Evolutionary conservation across 805 yeast genomes (phyloP).

Genomic region (Yarrowia bubula): DNA sequence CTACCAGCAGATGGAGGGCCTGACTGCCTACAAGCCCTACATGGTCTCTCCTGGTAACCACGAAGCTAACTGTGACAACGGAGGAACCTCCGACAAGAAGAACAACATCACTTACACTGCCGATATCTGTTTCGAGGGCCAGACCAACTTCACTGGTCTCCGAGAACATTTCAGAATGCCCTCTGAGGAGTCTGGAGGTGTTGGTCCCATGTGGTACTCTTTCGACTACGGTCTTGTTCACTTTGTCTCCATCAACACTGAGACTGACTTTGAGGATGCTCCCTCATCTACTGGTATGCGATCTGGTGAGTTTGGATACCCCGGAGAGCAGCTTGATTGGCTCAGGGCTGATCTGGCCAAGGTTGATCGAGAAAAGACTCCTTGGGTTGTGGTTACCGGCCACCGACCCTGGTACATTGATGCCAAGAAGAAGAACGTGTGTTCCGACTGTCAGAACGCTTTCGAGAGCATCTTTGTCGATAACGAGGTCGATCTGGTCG

Average conservation of each 20-base stretch:
- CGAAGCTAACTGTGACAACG: conserved; percentile 33
- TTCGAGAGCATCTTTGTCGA: conserved; percentile 33
- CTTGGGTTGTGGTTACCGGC: conserved; percentile 36
- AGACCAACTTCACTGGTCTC: conserved; percentile 38
- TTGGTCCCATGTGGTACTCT: conserved; percentile 39
- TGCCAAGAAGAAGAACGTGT: conserved; percentile 29
- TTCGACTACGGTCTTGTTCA: conserved; percentile 39
- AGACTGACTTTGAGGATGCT: conserved; percentile 36
- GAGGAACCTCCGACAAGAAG: conserved; percentile 28
- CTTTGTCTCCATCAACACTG: conserved; percentile 37
- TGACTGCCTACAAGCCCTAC: conserved; percentile 32
- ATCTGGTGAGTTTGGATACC: conserved; percentile 28
- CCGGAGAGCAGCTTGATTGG: conserved; percentile 37
- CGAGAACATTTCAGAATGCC: conserved; percentile 39
- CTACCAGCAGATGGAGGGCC: conserved; percentile 31
- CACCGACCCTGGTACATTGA: conserved; percentile 41
- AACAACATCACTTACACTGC: conserved; percentile 27
- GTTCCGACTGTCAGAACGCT: conserved; percentile 32
- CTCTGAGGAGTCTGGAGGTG: conserved; percentile 34
- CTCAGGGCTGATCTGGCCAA: conserved; percentile 35
- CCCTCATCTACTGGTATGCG: conserved; percentile 8
- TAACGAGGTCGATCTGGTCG: conserved; percentile 34
- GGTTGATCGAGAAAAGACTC: conserved; percentile 37
- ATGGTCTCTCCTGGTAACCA: conserved; percentile 37
- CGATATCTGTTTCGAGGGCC: conserved; percentile 32